A percentile compares a stretch with the other conserved stretches of the same genome.
These are phyloP conservation scores for Cavenderia fasciculata DNA, from an alignment of 78 protist genomes.

Conservation along the genomic window DNA sequence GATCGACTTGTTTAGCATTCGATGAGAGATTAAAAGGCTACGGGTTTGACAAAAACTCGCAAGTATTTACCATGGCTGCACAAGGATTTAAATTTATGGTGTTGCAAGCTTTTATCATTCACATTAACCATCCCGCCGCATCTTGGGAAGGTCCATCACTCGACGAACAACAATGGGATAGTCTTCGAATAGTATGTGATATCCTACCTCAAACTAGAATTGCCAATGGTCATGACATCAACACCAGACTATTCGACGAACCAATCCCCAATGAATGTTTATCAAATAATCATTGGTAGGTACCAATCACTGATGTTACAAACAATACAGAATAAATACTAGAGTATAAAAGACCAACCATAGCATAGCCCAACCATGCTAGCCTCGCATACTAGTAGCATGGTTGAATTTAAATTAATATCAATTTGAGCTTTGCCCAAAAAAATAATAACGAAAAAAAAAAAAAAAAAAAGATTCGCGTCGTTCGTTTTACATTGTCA, in stretches of 20 bases:
- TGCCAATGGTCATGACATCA: background rate
- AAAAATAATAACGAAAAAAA: too few species aligned
- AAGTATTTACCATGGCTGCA: slow-evolving; percentile 37
- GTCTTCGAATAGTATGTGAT: slow-evolving; percentile 17
- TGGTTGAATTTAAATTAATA: too few species aligned
- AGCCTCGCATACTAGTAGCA: too few species aligned
- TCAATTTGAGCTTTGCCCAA: too few species aligned
- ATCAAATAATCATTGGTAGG: slow-evolving; percentile 51
- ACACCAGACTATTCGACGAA: slow-evolving; percentile 15
- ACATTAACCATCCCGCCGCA: slow-evolving; percentile 30
- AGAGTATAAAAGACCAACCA: too few species aligned
- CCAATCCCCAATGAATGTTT: slow-evolving; percentile 50
- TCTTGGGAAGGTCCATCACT: slow-evolving; percentile 52
- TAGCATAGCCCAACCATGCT: too few species aligned
- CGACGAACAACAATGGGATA: slow-evolving; percentile 56
- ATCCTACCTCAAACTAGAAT: background rate
- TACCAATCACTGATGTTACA: too few species aligned
- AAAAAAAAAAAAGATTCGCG: too few species aligned
- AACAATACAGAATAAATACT: too few species aligned
- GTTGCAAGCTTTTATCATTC: slow-evolving; percentile 52
- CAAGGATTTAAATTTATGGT: slow-evolving; percentile 33
- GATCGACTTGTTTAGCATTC: background rate
- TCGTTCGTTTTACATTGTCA: too few species aligned
- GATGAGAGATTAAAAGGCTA: slow-evolving; percentile 70
- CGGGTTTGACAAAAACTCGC: slow-evolving; percentile 68